Evolutionary conservation across 2,329 filamentous ascomycete genomes (phyloP), one percentile per base, ranked within the genome.

Genomic region (Penicillium sumatraense): DNA sequence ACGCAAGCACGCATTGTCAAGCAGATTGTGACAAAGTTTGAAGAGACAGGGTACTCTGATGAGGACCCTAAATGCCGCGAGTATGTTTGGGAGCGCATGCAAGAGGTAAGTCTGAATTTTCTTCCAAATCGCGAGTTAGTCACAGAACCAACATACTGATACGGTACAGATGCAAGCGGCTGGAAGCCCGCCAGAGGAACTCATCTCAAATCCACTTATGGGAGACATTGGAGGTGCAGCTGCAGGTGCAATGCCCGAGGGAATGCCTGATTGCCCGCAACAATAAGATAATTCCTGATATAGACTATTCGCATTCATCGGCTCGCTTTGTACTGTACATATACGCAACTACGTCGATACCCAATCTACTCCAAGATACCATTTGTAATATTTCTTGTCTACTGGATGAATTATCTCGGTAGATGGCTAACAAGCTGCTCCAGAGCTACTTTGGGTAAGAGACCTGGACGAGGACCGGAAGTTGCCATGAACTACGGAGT

Each of bases 81-180:
- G 71, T 97, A 92, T 74, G 95, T 99, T 67, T 93, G 97, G 62
- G 93, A 97, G 69, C 88, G 89, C 72, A 99, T 99, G 95, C 93
- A 98, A 75, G 93, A 93, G 87, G 93, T 96, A 75, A 72, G 83
- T 71, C 27, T 27, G 18, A 10, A 13, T 18, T 3, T 2, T 29
- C 18, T 51, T 4, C 14, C 40, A 40, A 46, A 42, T 26, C 24
- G 49, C n/a, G 16, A 21, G 11, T 38, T 13, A n/a, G 10, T 26
- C 38, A 20, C 11, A 27, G 11, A 3, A 29, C 21, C 41, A 42
- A 53, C 49, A 53, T 68, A 24, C 64, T 59, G 31, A 36, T 27
- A 49, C 51, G 26, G n/a, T 56, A 54, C 68, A 97, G 93, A 99
- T 99, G 95, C 95, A 99, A 93, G 88, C 88, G 49, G 89, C 89